phyloP scores from a whole-genome alignment of 345 rosid genomes.

The Noccaea bulbosa region DNA sequence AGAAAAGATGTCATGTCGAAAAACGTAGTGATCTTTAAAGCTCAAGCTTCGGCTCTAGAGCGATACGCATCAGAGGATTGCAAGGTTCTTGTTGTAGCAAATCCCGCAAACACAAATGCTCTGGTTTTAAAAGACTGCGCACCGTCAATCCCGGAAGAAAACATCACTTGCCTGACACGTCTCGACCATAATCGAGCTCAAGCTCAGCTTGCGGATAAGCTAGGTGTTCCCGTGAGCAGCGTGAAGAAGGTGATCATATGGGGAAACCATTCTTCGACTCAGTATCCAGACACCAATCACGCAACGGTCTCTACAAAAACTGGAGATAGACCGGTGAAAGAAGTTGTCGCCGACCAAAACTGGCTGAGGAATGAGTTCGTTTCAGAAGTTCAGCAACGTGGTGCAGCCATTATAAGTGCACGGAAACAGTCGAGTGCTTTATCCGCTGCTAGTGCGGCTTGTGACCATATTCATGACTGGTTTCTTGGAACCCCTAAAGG shows the following conservation, averaged over 20 bases:
- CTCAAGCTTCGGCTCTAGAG: constrained; percentile 84
- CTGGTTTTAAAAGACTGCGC: constrained; percentile 78
- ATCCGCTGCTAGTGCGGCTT: constrained; percentile 85
- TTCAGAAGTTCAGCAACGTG: constrained; percentile 67
- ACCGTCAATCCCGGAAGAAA: constrained; percentile 75
- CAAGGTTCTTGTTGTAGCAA: constrained; percentile 82
- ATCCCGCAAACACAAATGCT: constrained; percentile 94
- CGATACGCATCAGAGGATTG: constrained; percentile 73
- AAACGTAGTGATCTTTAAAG: constrained; percentile 71
- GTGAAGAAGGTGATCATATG: constrained; percentile 78
- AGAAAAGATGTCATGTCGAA: constrained; percentile 78
- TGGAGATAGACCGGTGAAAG: constrained; percentile 54
- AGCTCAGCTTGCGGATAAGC: constrained; percentile 68
- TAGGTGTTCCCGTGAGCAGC: constrained; percentile 56
- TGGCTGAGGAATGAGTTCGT: constrained; percentile 76
- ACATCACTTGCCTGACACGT: constrained; percentile 79
- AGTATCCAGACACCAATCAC: constrained; percentile 83
- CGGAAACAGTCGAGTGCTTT: constrained; percentile 73
- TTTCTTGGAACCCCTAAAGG: constrained; percentile 89
- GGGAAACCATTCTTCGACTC: constrained; percentile 96
- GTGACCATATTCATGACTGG: constrained; percentile 90
- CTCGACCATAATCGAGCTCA: constrained; percentile 88
- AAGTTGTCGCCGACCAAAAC: constrained; percentile 55
- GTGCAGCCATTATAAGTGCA: constrained; percentile 69
- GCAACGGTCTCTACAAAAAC: constrained; percentile 51